Conservation (phyloP, 2,329 filamentous ascomycete species). For the Thermothelomyces thermophilus region DNA sequence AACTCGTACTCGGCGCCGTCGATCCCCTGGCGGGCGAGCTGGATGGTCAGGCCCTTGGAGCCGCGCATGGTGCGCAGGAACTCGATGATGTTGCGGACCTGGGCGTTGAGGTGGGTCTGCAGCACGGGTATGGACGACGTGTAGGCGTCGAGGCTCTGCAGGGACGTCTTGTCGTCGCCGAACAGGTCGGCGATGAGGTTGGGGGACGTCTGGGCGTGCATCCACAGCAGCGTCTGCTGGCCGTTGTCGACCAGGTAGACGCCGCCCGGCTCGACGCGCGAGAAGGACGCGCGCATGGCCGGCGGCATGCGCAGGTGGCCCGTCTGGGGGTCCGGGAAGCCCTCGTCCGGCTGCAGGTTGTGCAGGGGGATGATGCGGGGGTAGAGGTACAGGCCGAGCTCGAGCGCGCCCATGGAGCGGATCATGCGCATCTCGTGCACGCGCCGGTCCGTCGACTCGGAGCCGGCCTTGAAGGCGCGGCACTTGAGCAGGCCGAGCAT, state of each 20-base stretch:
- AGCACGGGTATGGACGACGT: constrained; percentile 73
- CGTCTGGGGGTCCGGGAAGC: constrained; percentile 75
- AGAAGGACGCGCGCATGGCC: constrained; percentile 74
- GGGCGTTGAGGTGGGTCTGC: constrained; percentile 87
- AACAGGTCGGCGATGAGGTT: constrained; percentile 89
- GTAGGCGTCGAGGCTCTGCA: constrained; percentile 77
- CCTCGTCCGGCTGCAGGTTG: constrained; percentile 78
- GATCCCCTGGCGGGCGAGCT: constrained; percentile 84
- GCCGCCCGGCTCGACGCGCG: constrained; percentile 83
- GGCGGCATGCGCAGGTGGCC: constrained; percentile 82
- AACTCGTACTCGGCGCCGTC: constrained; percentile 97
- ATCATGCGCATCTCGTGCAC: constrained; percentile 90
- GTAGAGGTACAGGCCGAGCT: constrained; percentile 88
- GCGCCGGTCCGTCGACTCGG: constrained; percentile 82
- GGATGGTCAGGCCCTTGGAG: constrained; percentile 80
- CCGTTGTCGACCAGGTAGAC: constrained; percentile 95
- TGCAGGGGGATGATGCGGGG: constrained; percentile 89
- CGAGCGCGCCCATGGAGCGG: constrained; percentile 75
- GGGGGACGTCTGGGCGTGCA: constrained; percentile 86
- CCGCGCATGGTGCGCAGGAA: constrained; percentile 75
- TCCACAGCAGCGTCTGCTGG: constrained; percentile 84
- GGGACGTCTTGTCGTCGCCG: constrained; percentile 62
- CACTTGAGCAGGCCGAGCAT: constrained; percentile 85
- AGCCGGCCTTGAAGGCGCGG: constrained; percentile 86
- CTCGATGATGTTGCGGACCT: constrained; percentile 88